Conservation (phyloP, 192 early-diverging fungal genomes). For the Coemansia sp. region DNA sequence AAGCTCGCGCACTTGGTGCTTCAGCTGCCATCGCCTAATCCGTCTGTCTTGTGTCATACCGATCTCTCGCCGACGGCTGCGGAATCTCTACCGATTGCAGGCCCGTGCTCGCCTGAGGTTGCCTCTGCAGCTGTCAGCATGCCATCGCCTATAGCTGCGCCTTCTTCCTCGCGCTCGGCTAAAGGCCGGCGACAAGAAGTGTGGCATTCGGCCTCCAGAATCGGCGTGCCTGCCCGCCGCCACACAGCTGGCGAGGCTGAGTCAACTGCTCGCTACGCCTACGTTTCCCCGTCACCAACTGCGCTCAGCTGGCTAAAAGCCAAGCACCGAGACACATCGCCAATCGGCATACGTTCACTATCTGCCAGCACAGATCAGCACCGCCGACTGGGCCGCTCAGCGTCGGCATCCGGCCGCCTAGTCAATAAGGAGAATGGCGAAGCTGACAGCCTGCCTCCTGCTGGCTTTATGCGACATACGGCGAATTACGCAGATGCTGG, state of each 20-base stretch:
- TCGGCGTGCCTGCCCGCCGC: slow-evolving; percentile 23
- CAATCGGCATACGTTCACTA: slow-evolving; percentile 37
- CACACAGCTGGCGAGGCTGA: slow-evolving; percentile 48
- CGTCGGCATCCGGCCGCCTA: slow-evolving; percentile 4
- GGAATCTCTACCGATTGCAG: not conserved
- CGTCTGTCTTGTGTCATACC: slow-evolving; percentile 24
- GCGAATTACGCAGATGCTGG: not conserved
- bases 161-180: not conserved
- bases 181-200: slow-evolving; percentile 1
- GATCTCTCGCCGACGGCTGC: slow-evolving; percentile 5
- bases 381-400: slow-evolving; percentile 2
- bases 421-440: not conserved
- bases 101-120: not conserved
- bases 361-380: slow-evolving; percentile 17
- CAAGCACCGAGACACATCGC: slow-evolving; percentile 36
- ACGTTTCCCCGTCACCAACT: slow-evolving; percentile 10
- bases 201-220: not conserved
- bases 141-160: not conserved
- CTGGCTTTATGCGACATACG: not conserved
- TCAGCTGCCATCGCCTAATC: slow-evolving; percentile 46
- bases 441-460: not conserved
- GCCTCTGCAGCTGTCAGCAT: slow-evolving; percentile 3
- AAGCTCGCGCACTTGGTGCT: not conserved
- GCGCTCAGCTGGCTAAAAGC: slow-evolving; percentile 9
- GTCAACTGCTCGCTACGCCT: slow-evolving; percentile 5